A percentile compares a stretch with the other conserved stretches of the same genome.
Conservation (phyloP, 139 green algal genomes). For the Limnomonas spitsbergensis region DNA sequence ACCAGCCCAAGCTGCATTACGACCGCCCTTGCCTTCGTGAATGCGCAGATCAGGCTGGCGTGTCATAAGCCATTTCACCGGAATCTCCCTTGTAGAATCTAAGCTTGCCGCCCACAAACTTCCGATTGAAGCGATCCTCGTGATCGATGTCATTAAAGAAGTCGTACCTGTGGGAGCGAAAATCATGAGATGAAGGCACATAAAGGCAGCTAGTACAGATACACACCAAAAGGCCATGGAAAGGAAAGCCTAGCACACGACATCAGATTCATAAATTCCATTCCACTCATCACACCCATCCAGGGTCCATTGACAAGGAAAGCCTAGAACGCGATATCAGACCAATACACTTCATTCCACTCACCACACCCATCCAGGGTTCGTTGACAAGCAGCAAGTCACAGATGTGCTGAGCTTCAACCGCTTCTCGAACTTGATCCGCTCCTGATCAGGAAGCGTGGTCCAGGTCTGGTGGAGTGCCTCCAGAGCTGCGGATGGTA, state of each 20-base stretch:
- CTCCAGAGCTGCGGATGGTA: not conserved
- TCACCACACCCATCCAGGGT: constrained; percentile 36
- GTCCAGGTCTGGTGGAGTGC: not conserved
- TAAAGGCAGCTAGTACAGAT: too few relatives aligned
- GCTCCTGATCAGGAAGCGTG: not conserved
- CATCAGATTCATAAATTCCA: too few relatives aligned
- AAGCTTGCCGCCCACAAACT: constrained; percentile 10
- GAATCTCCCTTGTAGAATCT: constrained; percentile 15
- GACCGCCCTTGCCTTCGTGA: too few relatives aligned
- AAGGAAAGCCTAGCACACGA: too few relatives aligned
- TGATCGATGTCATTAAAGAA: constrained; percentile 55
- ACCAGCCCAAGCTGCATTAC: too few relatives aligned
- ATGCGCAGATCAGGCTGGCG: too few relatives aligned
- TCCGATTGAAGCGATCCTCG: constrained; percentile 48
- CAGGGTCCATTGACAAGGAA: too few relatives aligned
- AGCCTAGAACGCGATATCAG: too few relatives aligned
- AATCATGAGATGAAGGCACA: not conserved
- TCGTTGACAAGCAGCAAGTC: constrained; percentile 74
- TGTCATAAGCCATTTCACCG: not conserved
- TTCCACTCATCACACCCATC: too few relatives aligned
- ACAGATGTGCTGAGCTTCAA: constrained; percentile 57
- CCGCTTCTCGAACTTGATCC: constrained; percentile 48
- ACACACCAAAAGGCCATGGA: too few relatives aligned
- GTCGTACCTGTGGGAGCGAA: constrained; percentile 51
- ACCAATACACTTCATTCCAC: too few relatives aligned